Conservation (phyloP, 768 basidiomycete species). For the Paxillus involutus region DNA sequence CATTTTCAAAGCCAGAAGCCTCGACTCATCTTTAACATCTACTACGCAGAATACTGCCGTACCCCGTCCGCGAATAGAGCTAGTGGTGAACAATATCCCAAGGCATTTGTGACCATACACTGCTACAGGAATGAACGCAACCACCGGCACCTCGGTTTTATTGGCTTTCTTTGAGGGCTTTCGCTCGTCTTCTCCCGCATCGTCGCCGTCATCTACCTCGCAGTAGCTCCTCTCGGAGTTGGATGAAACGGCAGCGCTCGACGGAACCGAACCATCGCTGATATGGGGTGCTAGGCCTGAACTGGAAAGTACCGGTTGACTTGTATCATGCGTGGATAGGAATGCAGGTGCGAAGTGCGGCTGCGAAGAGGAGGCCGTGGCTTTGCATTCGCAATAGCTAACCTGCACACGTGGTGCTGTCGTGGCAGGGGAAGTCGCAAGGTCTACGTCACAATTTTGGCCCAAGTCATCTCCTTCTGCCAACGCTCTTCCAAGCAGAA, state of each 20-base stretch:
- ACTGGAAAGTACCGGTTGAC: too few relatives aligned
- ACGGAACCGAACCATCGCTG: too few relatives aligned
- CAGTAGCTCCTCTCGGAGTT: constrained; percentile 2
- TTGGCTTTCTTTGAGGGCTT: background rate
- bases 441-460: too few relatives aligned
- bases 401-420: too few relatives aligned
- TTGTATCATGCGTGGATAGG: too few relatives aligned
- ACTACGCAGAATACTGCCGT: constrained; percentile 8
- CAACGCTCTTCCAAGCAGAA: too few relatives aligned
- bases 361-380: too few relatives aligned
- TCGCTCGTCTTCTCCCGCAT: background rate
- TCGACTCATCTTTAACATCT: background rate
- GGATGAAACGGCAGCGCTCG: background rate
- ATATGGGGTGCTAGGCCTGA: too few relatives aligned
- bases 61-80: constrained; percentile 13
- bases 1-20: background rate
- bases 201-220: background rate
- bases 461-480: too few relatives aligned
- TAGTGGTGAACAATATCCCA: constrained; percentile 6
- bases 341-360: too few relatives aligned
- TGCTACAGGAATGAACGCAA: background rate
- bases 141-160: background rate
- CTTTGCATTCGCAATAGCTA: too few relatives aligned
- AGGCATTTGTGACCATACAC: constrained; percentile 4
- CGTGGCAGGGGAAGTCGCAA: too few relatives aligned